phyloP scores from a whole-genome alignment of 495 filamentous ascomycete species.

The Pyrenopolyporus hunteri region DNA sequence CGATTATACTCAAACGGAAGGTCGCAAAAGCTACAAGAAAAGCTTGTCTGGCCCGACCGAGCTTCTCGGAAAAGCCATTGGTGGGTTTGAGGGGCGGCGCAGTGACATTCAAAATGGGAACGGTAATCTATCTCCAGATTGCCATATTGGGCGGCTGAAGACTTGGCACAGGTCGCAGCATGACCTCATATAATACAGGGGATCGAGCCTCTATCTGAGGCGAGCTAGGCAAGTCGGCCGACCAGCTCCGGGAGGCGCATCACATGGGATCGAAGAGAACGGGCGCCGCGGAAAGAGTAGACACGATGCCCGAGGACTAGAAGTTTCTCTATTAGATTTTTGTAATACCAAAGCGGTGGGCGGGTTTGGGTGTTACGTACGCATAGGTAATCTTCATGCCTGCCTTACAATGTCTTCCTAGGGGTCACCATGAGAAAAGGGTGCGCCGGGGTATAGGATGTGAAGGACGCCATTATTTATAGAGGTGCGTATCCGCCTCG shows the following conservation, averaged over 20 bases:
- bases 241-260: slow-evolving; percentile 14
- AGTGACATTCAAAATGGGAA: slow-evolving; percentile 4
- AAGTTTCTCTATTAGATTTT: slow-evolving; percentile 5
- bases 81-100: neutral
- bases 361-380: neutral
- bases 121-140: slow-evolving; percentile 9
- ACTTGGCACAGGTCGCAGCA: neutral
- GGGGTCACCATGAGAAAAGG: no score
- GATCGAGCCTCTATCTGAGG: slow-evolving; percentile 4
- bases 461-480: slow-evolving; percentile 8
- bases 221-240: slow-evolving; percentile 30
- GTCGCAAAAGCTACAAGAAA: neutral
- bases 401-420: no score
- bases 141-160: neutral
- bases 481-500: neutral
- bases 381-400: no score
- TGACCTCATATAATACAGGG: neutral
- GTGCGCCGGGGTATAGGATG: neutral
- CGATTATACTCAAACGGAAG: neutral
- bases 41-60: neutral
- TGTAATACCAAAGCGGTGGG: neutral
- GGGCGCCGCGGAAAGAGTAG: neutral
- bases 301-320: neutral
- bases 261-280: slow-evolving; percentile 15
- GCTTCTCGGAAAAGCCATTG: neutral